Base-by-base conservation (phyloP, 2,329 filamentous ascomycete genomes). In the Diaporthe citrichinensis region DNA sequence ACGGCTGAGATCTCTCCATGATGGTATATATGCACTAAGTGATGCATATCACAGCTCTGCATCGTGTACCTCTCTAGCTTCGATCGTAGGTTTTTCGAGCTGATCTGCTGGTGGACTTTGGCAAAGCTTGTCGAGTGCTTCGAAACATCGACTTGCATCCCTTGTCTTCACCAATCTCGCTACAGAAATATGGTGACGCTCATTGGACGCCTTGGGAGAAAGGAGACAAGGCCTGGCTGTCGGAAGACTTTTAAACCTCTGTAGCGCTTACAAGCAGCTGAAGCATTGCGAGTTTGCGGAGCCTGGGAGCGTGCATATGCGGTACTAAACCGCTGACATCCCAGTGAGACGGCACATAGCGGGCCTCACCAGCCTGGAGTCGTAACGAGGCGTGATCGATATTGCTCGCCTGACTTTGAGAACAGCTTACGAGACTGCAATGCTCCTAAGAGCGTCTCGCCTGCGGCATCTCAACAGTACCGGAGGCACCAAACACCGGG, bases 321-420 rank as follows among this genome's bases (percentile, higher is more conserved):
- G 46, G 31, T 51, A 4, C 55, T 69, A 62, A 62, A 72, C 74
- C 34, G 74, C 65, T 62, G 61, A 36, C 68, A 76, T 71, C 71
- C 58, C 34, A 28, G 41, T 49, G 31, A 44, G 65, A 55, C 44
- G 34, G 49, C 34, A 15, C n/a, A 28, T 39, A 51, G 65, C 46
- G 17, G 46, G 23, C 46, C 31, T 25, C 34, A 46, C 65, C 44
- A 68, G 20, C 44, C 44, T 53, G 31, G 23, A 20, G 62, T 68
- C 62, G 62, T n/a, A n/a, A 39, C 31, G n/a, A 39, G 46, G 44
- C 46, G 62, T 51, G 44, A 51, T 46, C 41, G 41, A n/a, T 67
- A n/a, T 67, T 67, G 44, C 46, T 25, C 46, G 28, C 36, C 46
- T 12, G 46, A 53, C 44, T 36, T 10, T 36, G 55, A 51, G 51